Percentiles rank a stretch among this genome's conserved stretches.
Evolutionary conservation across 306 rosid species (phyloP).

Genomic region (Cucurbita maxima): DNA sequence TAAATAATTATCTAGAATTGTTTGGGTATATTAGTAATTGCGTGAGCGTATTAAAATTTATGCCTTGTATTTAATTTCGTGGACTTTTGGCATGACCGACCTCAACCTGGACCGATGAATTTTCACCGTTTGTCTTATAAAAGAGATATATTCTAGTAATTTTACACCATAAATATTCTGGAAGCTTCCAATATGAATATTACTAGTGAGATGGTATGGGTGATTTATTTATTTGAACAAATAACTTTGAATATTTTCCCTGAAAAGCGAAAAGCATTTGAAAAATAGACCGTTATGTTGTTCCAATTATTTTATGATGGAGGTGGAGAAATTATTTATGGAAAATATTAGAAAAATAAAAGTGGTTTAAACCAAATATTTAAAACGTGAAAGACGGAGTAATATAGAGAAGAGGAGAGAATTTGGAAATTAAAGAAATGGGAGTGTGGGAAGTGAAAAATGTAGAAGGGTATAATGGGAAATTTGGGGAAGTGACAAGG

Average conservation of each 20-base stretch:
- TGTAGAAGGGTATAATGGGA: background rate
- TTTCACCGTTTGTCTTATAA: background rate
- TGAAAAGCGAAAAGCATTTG: background rate
- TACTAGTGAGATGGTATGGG: background rate
- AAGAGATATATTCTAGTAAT: background rate
- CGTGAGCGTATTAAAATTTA: background rate
- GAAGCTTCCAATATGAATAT: background rate
- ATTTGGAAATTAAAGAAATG: background rate
- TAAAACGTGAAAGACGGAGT: too few species aligned
- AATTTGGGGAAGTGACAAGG: background rate
- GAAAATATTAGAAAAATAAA: too few species aligned
- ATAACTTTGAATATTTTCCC: background rate
- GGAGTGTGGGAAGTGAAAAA: background rate
- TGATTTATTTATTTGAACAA: too few species aligned
- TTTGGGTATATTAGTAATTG: background rate
- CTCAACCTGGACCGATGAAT: background rate
- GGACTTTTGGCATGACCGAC: background rate
- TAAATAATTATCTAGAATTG: background rate
- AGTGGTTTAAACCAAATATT: too few species aligned
- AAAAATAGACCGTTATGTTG: background rate
- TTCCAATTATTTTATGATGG: background rate
- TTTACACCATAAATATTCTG: too few species aligned
- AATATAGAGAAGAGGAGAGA: too few species aligned
- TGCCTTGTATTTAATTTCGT: background rate
- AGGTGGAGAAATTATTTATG: too few species aligned